These are phyloP conservation scores for Penicillium sp. DNA, from an alignment of 2,329 filamentous ascomycete species.

Conservation along the genomic window DNA sequence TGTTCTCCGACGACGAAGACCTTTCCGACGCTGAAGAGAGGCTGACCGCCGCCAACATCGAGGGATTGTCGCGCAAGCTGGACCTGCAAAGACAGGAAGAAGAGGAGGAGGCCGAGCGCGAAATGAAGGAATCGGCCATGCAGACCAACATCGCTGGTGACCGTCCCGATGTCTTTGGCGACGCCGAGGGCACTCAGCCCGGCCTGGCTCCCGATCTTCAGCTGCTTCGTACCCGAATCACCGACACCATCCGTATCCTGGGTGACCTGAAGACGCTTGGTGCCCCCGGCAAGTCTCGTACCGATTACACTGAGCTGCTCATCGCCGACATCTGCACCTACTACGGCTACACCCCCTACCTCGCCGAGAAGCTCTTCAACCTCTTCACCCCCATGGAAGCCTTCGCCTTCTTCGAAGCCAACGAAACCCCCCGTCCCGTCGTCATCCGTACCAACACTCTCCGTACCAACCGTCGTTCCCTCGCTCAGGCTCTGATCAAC, in stretches of 20 bases:
- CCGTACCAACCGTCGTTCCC: slow-evolving; percentile 63
- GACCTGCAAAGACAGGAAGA: slow-evolving; percentile 69
- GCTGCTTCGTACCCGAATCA: slow-evolving; percentile 77
- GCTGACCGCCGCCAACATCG: slow-evolving; percentile 92
- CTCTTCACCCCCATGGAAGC: slow-evolving; percentile 89
- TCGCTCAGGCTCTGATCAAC: slow-evolving; percentile 90
- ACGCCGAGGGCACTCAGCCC: slow-evolving; percentile 50
- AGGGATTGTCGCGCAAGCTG: slow-evolving; percentile 74
- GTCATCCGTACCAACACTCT: slow-evolving; percentile 96
- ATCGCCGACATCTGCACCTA: slow-evolving; percentile 89
- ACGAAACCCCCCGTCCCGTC: slow-evolving; percentile 85
- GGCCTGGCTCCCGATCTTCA: slow-evolving; percentile 81
- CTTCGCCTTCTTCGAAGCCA: slow-evolving; percentile 97
- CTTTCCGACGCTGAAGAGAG: slow-evolving; percentile 82
- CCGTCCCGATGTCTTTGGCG: slow-evolving; percentile 58
- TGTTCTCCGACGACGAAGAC: slow-evolving; percentile 94
- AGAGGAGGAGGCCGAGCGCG: slow-evolving; percentile 71
- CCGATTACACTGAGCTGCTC: slow-evolving; percentile 79
- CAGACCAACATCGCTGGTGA: slow-evolving; percentile 92
- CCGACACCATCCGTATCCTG: slow-evolving; percentile 82
- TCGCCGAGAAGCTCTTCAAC: slow-evolving; percentile 88
- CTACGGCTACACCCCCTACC: slow-evolving; percentile 87
- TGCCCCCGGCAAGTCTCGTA: slow-evolving; percentile 69
- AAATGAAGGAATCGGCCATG: slow-evolving; percentile 73
- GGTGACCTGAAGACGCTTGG: slow-evolving; percentile 77